Evolutionary conservation across 371 early-diverging fungal genomes (phyloP), one percentile per base, ranked within the genome.

Genomic region (Mucor mucedo): DNA sequence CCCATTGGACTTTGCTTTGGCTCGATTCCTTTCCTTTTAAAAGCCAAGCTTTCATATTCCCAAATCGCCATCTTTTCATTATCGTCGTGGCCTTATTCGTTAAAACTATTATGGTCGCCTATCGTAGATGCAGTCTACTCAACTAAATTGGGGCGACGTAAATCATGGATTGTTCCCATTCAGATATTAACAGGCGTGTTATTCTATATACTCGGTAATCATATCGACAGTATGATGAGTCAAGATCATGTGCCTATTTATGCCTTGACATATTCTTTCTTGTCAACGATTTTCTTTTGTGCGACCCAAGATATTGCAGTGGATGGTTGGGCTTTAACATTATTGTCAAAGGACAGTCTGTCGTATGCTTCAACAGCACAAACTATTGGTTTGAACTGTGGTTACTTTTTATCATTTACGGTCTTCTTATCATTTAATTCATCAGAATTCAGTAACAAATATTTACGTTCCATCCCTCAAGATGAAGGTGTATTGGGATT

Each of bases 241-340:
- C 70, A 70, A 42, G 86, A 86, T 9, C 72, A 81, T 57, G 76
- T 86, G 1, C 85, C 91, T 38, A 83, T 94, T 40, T 77, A 86
- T 47, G 73, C 79, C 38, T 70, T 94, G 44, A 93, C 91, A 0
- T 75, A 79, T n/a, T 72, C 91, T 7, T 94, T 93, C 58, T 72
- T 93, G 39, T 60, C 83, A 2, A 84, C 95, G 11, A 94, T 98
- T 32, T 92, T 98, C 65, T 88, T 98, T 54, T 91, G 94, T 63
- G 99, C 99, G 0, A 98, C 99, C 0, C 99, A 98, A 79, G 98
- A 98, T 69, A 96, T 98, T 71, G 98, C 99, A 13, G 98, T 98
- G 4, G 99, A 98, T 70, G 99, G 92, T 6, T 98, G 98, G 98
- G 98, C 98, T 2, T 72, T 98, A 57, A 96, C 95, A 0, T 75